These are phyloP conservation scores for Aureobasidium sp. DNA, from an alignment of 2,329 filamentous ascomycete species.

Conservation along the genomic window DNA sequence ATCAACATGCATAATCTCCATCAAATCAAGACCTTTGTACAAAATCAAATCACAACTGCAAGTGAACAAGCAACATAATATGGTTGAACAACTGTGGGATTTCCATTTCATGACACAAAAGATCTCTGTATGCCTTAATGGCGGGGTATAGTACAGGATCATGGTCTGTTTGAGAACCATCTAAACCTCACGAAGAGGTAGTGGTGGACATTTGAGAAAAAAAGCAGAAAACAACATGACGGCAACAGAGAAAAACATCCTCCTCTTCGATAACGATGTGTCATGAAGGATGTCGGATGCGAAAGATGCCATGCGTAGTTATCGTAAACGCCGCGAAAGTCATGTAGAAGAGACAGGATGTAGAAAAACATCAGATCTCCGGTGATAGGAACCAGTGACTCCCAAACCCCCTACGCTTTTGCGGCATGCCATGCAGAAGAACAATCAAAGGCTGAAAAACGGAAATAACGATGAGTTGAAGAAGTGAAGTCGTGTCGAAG, in stretches of 20 bases:
- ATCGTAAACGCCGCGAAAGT: background rate
- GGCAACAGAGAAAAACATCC: background rate
- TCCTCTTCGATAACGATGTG: background rate
- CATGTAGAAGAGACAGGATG: background rate
- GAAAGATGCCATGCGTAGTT: background rate
- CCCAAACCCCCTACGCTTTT: background rate
- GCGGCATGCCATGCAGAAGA: background rate
- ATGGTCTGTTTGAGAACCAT: background rate
- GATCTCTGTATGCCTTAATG: constrained; percentile 1
- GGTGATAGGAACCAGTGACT: background rate
- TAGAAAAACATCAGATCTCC: background rate
- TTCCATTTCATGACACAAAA: background rate
- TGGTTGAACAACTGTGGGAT: background rate
- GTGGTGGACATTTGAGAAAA: background rate
- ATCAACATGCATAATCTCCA: too few relatives aligned
- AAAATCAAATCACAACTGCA: background rate
- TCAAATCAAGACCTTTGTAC: too few relatives aligned
- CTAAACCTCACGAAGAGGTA: background rate
- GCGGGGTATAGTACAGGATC: constrained; percentile 8
- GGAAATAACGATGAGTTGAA: background rate
- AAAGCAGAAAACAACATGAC: background rate
- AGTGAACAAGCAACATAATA: background rate
- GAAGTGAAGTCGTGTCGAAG: background rate
- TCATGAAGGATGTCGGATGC: background rate
- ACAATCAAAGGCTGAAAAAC: background rate